A percentile compares a stretch with the other conserved stretches of the same genome.
Evolutionary conservation across 2,329 filamentous ascomycete genomes (phyloP).

Genomic region (Aspergillus novofumigatus): DNA sequence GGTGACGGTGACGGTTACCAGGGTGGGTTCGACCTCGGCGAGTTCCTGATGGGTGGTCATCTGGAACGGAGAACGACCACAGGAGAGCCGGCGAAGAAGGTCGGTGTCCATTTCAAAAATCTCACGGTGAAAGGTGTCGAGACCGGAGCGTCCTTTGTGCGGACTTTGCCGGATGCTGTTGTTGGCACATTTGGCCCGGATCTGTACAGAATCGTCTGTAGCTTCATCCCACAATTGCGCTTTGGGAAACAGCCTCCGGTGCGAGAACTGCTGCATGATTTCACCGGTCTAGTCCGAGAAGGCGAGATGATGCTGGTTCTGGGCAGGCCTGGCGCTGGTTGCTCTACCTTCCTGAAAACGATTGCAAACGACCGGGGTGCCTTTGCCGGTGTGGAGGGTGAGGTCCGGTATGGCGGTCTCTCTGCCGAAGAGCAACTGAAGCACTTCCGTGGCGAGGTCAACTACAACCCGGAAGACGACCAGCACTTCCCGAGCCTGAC

Average conservation of each 20-base stretch:
- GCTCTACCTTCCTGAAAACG: constrained; percentile 71
- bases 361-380: constrained; percentile 65
- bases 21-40: constrained; percentile 60
- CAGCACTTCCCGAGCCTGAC: constrained; percentile 69
- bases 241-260: constrained; percentile 48
- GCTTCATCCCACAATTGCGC: constrained; percentile 50
- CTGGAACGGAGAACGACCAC: constrained; percentile 66
- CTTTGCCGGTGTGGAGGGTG: constrained; percentile 64
- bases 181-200: constrained; percentile 78
- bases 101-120: constrained; percentile 73
- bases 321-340: constrained; percentile 69
- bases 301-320: constrained; percentile 71
- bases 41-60: constrained; percentile 70
- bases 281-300: constrained; percentile 62
- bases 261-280: constrained; percentile 60
- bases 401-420: constrained; percentile 69
- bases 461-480: constrained; percentile 75
- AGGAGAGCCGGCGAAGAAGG: constrained; percentile 66
- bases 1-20: constrained; percentile 20
- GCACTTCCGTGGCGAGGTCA: constrained; percentile 69
- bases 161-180: constrained; percentile 69
- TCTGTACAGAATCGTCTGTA: constrained; percentile 60
- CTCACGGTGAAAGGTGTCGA: constrained; percentile 70
- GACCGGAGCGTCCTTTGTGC: constrained; percentile 63
- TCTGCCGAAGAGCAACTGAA: constrained; percentile 63